A percentile compares a stretch with the other conserved stretches of the same genome.
phyloP scores from a whole-genome alignment of 441 rosid genomes.

The Lepidium campestre region DNA sequence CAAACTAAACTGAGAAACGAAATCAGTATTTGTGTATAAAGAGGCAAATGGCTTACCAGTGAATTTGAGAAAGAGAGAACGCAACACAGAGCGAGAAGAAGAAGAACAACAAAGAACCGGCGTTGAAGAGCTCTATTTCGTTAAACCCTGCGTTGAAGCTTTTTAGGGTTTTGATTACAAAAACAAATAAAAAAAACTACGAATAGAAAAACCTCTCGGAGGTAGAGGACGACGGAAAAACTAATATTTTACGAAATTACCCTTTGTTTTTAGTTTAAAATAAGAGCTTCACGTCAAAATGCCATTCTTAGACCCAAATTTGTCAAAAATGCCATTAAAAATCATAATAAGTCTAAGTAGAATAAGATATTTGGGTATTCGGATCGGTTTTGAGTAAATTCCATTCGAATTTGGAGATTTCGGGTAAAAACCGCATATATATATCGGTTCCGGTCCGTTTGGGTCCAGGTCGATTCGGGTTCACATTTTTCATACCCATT shows the following conservation, averaged over 20 bases:
- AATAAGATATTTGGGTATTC: no score
- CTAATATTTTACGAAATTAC: background rate
- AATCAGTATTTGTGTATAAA: background rate
- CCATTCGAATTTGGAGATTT: no score
- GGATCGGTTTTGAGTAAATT: no score
- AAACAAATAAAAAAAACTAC: background rate
- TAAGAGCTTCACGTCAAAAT: no score
- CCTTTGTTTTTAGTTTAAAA: background rate
- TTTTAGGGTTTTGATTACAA: background rate
- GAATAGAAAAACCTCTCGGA: background rate
- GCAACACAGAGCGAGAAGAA: background rate
- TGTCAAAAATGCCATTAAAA: no score
- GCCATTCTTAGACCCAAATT: no score
- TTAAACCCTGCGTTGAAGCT: conserved; percentile 3
- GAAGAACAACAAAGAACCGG: background rate
- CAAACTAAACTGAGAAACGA: background rate
- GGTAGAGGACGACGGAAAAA: conserved; percentile 1
- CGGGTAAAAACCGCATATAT: no score
- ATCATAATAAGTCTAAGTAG: no score
- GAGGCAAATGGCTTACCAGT: background rate
- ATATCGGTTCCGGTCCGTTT: no score
- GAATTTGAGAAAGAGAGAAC: background rate
- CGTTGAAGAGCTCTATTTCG: background rate
- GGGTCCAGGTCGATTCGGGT: no score
- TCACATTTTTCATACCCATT: no score